Conservation (phyloP, 805 yeast species). For the Yamadazyma olivae region DNA sequence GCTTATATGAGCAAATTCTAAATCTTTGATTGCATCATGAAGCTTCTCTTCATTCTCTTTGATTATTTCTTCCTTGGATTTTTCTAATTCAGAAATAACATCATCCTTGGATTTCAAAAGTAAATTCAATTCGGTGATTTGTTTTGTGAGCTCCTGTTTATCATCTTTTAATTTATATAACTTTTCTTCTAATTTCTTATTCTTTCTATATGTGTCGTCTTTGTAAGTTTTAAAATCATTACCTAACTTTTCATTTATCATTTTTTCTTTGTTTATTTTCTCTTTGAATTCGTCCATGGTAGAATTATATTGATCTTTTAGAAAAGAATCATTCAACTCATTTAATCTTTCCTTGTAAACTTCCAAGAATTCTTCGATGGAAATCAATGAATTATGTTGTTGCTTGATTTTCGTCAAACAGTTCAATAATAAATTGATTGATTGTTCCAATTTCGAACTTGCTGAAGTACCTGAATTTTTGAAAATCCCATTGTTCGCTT, state of each 20-base stretch:
- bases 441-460: slow-evolving; percentile 51
- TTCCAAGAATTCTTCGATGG: slow-evolving; percentile 52
- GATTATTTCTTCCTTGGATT: not conserved
- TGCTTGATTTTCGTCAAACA: slow-evolving; percentile 57
- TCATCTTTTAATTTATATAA: slow-evolving; percentile 5
- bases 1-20: not conserved
- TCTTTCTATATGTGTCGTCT: slow-evolving; percentile 7
- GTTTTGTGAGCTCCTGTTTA: slow-evolving; percentile 7
- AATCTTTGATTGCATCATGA: no score
- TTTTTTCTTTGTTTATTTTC: slow-evolving; percentile 2
- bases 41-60: not conserved
- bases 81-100: slow-evolving; percentile 3
- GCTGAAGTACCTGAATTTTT: slow-evolving; percentile 59
- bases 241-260: slow-evolving; percentile 6
- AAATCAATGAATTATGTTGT: slow-evolving; percentile 53
- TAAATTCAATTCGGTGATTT: slow-evolving; percentile 2
- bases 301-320: slow-evolving; percentile 17
- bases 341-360: slow-evolving; percentile 39
- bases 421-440: slow-evolving; percentile 52
- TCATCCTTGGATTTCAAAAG: slow-evolving; percentile 4
- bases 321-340: slow-evolving; percentile 22
- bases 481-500: slow-evolving; percentile 52
- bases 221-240: slow-evolving; percentile 5
- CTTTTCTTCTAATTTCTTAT: slow-evolving; percentile 8
- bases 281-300: slow-evolving; percentile 8